These are phyloP conservation scores for Potentilla sterilis DNA, from an alignment of 306 rosid species.

Conservation along the genomic window DNA sequence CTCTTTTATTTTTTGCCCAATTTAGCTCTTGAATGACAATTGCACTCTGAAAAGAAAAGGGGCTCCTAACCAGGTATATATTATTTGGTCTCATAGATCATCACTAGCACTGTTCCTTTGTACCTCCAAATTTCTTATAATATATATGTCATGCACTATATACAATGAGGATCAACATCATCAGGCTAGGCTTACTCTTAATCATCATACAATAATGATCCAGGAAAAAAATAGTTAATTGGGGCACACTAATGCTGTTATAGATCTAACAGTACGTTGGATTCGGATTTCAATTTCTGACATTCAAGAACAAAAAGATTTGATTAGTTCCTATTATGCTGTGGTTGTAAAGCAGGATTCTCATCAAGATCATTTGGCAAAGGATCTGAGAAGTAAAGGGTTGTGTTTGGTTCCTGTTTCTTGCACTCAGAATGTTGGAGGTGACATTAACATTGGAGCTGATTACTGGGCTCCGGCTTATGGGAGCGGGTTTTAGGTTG, in stretches of 20 bases:
- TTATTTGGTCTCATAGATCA: background rate
- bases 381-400: constrained; percentile 75
- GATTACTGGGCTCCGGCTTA: constrained; percentile 82
- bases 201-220: constrained; percentile 6
- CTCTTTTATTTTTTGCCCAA: constrained; percentile 8
- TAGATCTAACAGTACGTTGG: background rate
- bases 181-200: background rate
- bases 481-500: constrained; percentile 40
- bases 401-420: constrained; percentile 79
- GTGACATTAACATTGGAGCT: constrained; percentile 55
- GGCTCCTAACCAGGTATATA: constrained; percentile 30
- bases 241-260: background rate
- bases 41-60: constrained; percentile 36
- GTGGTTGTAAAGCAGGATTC: constrained; percentile 27
- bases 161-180: constrained; percentile 26
- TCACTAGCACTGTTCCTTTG: background rate
- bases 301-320: background rate
- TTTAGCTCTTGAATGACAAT: constrained; percentile 38
- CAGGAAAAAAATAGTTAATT: background rate
- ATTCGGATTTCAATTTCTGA: background rate
- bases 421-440: constrained; percentile 71
- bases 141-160: constrained; percentile 12
- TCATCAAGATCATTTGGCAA: constrained; percentile 34
- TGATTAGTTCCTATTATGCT: background rate
- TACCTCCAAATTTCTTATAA: background rate